A percentile compares a stretch with the other conserved stretches of the same genome.
Conservation (phyloP, 495 filamentous ascomycete species). For the Neurospora discreta region DNA sequence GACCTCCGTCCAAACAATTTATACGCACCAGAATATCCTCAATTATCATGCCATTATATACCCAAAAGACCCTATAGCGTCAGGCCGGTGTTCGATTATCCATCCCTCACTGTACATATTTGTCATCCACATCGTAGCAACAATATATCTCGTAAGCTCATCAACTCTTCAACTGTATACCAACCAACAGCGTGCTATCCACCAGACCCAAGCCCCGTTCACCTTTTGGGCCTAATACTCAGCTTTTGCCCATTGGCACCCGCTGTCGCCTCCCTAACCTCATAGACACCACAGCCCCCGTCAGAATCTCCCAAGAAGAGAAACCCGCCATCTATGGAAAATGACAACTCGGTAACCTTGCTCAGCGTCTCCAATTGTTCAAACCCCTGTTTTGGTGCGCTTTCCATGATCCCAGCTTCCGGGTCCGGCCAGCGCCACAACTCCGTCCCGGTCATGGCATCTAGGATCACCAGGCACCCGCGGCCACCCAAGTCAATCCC, state of each 20-base stretch:
- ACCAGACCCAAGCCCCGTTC: not conserved
- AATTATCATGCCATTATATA: not conserved
- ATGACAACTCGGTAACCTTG: constrained; percentile 20
- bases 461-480: constrained; percentile 19
- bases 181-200: not conserved
- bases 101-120: not conserved
- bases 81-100: not conserved
- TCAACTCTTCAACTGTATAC: not conserved
- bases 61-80: not conserved
- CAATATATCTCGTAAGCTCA: not conserved
- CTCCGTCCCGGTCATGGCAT: constrained; percentile 20
- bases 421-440: constrained; percentile 26
- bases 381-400: constrained; percentile 7
- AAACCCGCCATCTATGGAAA: constrained; percentile 22
- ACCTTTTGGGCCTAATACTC: not conserved
- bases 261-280: constrained; percentile 16
- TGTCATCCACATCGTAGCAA: not conserved
- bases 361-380: constrained; percentile 17
- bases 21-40: not conserved
- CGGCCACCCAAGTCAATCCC: constrained; percentile 20
- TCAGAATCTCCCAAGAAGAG: constrained; percentile 21
- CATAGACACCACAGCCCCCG: constrained; percentile 18
- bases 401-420: constrained; percentile 5
- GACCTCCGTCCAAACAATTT: not conserved
- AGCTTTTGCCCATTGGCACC: not conserved